These are phyloP conservation scores for Astragalus glycyphyllos DNA, from an alignment of 306 rosid genomes.

Conservation along the genomic window DNA sequence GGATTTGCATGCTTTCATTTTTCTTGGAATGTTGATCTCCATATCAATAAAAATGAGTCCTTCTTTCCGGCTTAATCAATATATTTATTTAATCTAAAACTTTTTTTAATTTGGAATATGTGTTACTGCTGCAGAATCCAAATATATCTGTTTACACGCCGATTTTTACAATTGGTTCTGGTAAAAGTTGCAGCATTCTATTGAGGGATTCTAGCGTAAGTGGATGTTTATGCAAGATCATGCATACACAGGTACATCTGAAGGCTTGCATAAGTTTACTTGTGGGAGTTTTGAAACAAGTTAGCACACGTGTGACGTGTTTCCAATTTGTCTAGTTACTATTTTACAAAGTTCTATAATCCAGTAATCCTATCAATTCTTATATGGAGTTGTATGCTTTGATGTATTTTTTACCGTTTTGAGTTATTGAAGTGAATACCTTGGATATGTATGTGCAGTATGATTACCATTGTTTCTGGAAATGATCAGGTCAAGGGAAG, in stretches of 20 bases:
- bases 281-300: background rate
- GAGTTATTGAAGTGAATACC: slow-evolving; percentile 43
- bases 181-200: slow-evolving; percentile 55
- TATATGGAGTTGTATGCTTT: slow-evolving; percentile 13
- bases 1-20: background rate
- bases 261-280: background rate
- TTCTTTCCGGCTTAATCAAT: background rate
- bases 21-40: background rate
- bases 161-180: slow-evolving; percentile 63
- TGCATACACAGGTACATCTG: slow-evolving; percentile 64
- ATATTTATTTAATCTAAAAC: background rate
- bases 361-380: background rate
- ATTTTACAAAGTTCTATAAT: slow-evolving; percentile 19
- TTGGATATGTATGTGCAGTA: slow-evolving; percentile 57
- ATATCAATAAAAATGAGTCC: background rate
- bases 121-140: slow-evolving; percentile 58
- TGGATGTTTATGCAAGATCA: slow-evolving; percentile 72
- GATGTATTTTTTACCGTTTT: background rate
- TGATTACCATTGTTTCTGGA: slow-evolving; percentile 61
- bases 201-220: slow-evolving; percentile 68
- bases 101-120: slow-evolving; percentile 35
- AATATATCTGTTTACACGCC: slow-evolving; percentile 40
- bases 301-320: background rate
- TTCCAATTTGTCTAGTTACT: slow-evolving; percentile 13
- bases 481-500: slow-evolving; percentile 68